These are phyloP conservation scores for Straminergon stramineum DNA, from an alignment of 225 moss, liverwort and hornwort genomes.

Conservation along the genomic window DNA sequence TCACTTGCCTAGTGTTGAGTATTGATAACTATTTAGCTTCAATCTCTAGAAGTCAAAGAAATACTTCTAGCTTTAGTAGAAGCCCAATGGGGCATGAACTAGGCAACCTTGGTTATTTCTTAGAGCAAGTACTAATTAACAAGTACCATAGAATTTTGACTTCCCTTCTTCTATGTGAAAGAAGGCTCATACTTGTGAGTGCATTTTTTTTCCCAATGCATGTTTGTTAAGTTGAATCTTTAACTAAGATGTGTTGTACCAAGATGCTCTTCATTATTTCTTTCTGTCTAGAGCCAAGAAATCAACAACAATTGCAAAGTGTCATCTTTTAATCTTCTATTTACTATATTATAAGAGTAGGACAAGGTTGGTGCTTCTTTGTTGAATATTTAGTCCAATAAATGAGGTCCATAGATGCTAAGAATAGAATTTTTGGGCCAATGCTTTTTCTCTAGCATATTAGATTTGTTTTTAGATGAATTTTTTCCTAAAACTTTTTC, in stretches of 20 bases:
- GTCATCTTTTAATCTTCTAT: too few relatives aligned
- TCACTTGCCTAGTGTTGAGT: neutral
- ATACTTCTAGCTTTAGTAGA: accelerated
- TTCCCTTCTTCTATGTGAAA: neutral
- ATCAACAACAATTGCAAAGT: too few relatives aligned
- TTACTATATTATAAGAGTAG: too few relatives aligned
- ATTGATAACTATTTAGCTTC: neutral
- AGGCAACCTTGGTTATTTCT: neutral
- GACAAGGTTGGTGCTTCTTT: accelerated
- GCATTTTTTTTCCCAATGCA: neutral
- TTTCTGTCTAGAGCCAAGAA: too few relatives aligned
- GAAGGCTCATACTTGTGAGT: neutral
- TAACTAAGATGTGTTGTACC: too few relatives aligned
- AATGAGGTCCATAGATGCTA: too few relatives aligned
- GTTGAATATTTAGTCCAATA: too few relatives aligned
- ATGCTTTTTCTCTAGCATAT: too few relatives aligned
- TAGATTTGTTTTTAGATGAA: too few relatives aligned
- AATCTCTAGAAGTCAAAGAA: accelerated
- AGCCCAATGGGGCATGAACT: neutral
- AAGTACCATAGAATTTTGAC: accelerated
- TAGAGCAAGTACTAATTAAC: neutral
- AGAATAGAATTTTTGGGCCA: too few relatives aligned
- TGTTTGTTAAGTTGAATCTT: neutral
- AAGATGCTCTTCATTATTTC: too few relatives aligned
- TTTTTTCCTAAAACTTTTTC: too few relatives aligned